Conservation (phyloP, 2,329 filamentous ascomycete species). For the Xylariaceae sp. region DNA sequence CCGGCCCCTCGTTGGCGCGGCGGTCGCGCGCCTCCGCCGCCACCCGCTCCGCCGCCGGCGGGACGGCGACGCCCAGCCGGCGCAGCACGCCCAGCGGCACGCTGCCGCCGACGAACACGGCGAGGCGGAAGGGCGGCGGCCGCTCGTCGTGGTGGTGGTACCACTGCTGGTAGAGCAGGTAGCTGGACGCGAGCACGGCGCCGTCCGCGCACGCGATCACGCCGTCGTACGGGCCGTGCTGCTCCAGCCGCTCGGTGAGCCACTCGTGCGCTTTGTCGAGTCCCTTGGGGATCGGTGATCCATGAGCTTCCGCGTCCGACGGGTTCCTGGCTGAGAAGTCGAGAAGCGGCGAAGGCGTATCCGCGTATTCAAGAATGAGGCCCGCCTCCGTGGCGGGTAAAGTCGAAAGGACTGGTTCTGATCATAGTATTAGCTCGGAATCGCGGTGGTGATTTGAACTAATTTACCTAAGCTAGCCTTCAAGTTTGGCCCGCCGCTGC, state of each 20-base stretch:
- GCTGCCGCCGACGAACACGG: slow-evolving; percentile 33
- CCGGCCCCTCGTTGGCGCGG: slow-evolving; percentile 7
- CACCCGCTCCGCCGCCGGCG: slow-evolving; percentile 20
- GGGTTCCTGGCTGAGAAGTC: too few species aligned
- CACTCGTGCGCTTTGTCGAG: too few species aligned
- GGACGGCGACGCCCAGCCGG: slow-evolving; percentile 26
- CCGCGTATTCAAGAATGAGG: too few species aligned
- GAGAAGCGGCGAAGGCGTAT: too few species aligned
- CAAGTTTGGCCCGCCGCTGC: too few species aligned
- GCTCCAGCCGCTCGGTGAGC: slow-evolving; percentile 26
- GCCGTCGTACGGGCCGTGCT: slow-evolving; percentile 21
- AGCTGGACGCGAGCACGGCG: slow-evolving; percentile 30
- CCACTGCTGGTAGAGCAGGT: slow-evolving; percentile 30
- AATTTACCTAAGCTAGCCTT: too few species aligned
- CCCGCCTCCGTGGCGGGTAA: too few species aligned
- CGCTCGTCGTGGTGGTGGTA: slow-evolving; percentile 18
- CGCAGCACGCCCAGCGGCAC: slow-evolving; percentile 22
- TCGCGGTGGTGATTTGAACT: too few species aligned
- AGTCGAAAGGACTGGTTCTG: too few species aligned
- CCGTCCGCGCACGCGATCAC: slow-evolving; percentile 22
- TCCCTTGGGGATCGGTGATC: too few species aligned
- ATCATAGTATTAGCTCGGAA: too few species aligned
- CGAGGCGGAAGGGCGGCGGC: slow-evolving; percentile 29
- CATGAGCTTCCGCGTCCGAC: too few species aligned
- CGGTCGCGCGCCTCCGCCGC: slow-evolving; percentile 17